Evolutionary conservation across 108 stramenopile species (phyloP).

Genomic region (Aureococcus anophagefferens): DNA sequence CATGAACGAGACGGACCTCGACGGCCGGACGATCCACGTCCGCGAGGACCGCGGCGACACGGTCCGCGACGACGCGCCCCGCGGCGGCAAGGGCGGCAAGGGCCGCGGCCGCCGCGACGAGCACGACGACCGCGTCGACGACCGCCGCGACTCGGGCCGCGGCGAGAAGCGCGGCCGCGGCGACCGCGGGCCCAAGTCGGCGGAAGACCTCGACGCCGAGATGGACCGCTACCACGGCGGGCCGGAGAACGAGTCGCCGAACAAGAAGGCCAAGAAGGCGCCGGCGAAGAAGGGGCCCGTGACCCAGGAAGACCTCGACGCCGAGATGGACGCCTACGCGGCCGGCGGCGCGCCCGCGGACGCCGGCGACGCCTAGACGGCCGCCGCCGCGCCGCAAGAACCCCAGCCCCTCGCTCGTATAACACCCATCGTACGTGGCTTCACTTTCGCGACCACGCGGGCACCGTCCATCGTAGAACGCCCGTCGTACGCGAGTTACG

Average conservation of each 20-base stretch:
- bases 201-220: background rate
- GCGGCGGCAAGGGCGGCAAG: background rate
- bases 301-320: background rate
- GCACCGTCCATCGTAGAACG: too few relatives aligned
- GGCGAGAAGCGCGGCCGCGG: background rate
- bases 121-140: background rate
- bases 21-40: slow-evolving; percentile 62
- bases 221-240: background rate
- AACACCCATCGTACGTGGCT: too few relatives aligned
- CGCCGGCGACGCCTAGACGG: too few relatives aligned
- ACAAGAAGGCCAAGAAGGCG: background rate
- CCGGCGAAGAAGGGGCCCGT: background rate
- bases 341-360: too few relatives aligned
- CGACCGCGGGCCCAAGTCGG: background rate
- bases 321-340: background rate
- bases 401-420: too few relatives aligned
- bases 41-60: slow-evolving; percentile 29
- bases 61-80: slow-evolving; percentile 30
- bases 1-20: slow-evolving; percentile 65
- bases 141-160: background rate
- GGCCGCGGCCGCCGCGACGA: background rate
- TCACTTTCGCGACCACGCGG: too few relatives aligned
- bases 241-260: too few relatives aligned
- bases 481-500: too few relatives aligned
- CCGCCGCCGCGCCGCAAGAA: too few relatives aligned